Base-by-base conservation (phyloP, 108 stramenopile species). In the Nannochloropsis gaditana region DNA sequence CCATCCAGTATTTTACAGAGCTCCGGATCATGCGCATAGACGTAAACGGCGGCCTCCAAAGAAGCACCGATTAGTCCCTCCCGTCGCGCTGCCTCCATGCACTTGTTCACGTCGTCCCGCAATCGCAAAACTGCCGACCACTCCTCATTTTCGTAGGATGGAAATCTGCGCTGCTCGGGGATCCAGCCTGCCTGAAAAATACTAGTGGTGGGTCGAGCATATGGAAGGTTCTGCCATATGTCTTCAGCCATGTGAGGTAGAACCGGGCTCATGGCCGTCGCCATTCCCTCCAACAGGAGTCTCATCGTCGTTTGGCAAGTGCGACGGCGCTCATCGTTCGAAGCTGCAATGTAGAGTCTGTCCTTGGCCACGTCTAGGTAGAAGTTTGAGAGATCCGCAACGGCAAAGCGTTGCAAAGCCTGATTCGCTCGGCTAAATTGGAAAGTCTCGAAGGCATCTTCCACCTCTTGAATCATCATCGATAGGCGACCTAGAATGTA, bases 221-320 rank as follows among this genome's bases (percentile, higher is more conserved):
- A 86, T 6, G 84, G 90, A 9, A 88, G 79, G 43, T 90, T 87
- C 84, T 95, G 95, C 95, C 95, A 97, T 59, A 97, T 95, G 85
- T 99, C 99, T 90, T 99, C 97, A 21, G 97, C 95, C 93, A 98
- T 95, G 92, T 98, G 97, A 21, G 97, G 96, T 42, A 97, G 85
- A 84, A 98, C 92, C 21, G 99, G 96, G 21, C 97, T 94, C 83
- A 97, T 86, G 9, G 93, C 89, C 85, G 94, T 93, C 9, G 96
- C 89, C 81, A 97, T 92, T 21, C 94, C 95, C 84, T 96, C 94
- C 41, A 98, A 89, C 42, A 94, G 85, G 9, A 92, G 91, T 50
- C 94, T 91, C 59, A 97, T 87, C 43, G 96, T 95, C 45, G 95
- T 95, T 86, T 97, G 96, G 81, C 95, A 96, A 87, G 95, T 93